Base-by-base conservation (phyloP, 306 rosid species). In the Glycine latifolia region DNA sequence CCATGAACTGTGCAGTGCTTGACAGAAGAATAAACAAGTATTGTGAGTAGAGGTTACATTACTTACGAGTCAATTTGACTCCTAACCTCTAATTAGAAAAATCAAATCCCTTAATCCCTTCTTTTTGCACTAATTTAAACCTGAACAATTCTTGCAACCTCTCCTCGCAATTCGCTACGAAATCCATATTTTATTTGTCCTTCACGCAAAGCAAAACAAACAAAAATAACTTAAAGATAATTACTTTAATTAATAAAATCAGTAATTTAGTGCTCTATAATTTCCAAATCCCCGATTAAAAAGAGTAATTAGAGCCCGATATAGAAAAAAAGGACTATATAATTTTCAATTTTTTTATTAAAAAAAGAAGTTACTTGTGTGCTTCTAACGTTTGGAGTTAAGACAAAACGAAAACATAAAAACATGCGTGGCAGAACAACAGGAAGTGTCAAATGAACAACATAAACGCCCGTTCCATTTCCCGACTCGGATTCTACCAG, bases 351-450 rank as follows among this genome's bases (percentile, higher is more conserved):
- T 26, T 26, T 26, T 26, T 26, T 26, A 0, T 26, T 26, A 26
- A 2, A 37, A 17, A 16, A 13, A n/a, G 80, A 65, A 26, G 63
- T 79, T 81, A 81, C 61, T 20, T n/a, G 41, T 17, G 70, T 33
- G 39, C 8, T 35, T 50, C 8, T 26, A 76, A 33, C 5, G 82
- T 65, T 12, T 46, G 61, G 47, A 7, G 79, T 76, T 41, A 3
- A 17, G 70, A 75, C 66, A 3, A 68, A 11, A 41, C 70, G 71
- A 49, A 76, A 77, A 83, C 87, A 72, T 80, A 80, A 74, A 86
- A 37, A 84, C 86, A 84, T 87, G 79, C 86, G 76, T n/a, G 37
- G 83, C 61, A 79, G 78, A 39, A 65, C 6, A 33, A 46, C 9
- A 70, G 41, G n/a, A 31, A 49, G 63, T 16, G 63, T 58, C 41